Percentiles rank a stretch among this genome's conserved stretches.
phyloP scores from a whole-genome alignment of 495 filamentous ascomycete genomes.

The Penicillium diatomitis region DNA sequence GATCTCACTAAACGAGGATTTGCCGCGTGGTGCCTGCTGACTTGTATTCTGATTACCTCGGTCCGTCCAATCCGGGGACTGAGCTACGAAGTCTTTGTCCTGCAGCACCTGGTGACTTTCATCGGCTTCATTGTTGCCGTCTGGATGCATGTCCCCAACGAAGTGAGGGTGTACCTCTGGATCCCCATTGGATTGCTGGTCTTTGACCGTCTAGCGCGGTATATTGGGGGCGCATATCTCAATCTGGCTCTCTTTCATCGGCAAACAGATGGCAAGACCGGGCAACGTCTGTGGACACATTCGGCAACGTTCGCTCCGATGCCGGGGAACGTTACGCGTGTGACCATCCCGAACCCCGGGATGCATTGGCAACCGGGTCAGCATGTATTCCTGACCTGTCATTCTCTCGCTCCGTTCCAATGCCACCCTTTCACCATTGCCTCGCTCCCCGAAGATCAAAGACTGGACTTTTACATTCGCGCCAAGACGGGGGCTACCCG shows the following conservation, averaged over 20 bases:
- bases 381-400: conserved; percentile 68
- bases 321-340: conserved; percentile 52
- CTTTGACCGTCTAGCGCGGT: conserved; percentile 57
- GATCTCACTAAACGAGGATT: conserved; percentile 59
- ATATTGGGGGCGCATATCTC: conserved; percentile 44
- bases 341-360: conserved; percentile 60
- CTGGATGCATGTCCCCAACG: conserved; percentile 50
- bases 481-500: conserved; percentile 63
- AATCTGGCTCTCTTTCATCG: conserved; percentile 56
- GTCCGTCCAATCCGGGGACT: conserved; percentile 57
- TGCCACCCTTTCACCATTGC: conserved; percentile 79
- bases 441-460: conserved; percentile 45
- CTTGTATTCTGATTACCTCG: conserved; percentile 62
- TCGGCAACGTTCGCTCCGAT: conserved; percentile 55
- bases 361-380: conserved; percentile 71
- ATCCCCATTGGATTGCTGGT: conserved; percentile 60
- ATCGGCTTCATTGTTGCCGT: conserved; percentile 59
- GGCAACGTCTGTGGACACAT: conserved; percentile 20
- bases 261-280: conserved; percentile 5
- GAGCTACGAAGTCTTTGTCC: conserved; percentile 72
- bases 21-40: conserved; percentile 62
- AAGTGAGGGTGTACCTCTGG: conserved; percentile 53
- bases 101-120: conserved; percentile 67
- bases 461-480: conserved; percentile 64
- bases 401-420: conserved; percentile 57